These are phyloP conservation scores for Paradendryphiella salina DNA, from an alignment of 2,329 filamentous ascomycete genomes.

Conservation along the genomic window DNA sequence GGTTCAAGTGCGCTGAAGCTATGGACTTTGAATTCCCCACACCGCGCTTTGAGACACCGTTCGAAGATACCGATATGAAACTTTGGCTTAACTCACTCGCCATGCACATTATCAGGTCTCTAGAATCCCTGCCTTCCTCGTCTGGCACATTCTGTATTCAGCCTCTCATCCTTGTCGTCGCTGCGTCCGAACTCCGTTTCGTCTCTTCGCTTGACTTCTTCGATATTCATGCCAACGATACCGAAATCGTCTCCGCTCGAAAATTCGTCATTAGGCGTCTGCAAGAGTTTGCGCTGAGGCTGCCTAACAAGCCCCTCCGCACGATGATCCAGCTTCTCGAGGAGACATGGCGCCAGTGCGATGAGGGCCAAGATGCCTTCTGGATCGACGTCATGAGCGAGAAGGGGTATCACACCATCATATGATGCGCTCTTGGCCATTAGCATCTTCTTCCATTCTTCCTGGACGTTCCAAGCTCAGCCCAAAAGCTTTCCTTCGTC, in stretches of 20 bases:
- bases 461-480: not conserved
- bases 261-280: conserved; percentile 56
- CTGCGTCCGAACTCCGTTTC: conserved; percentile 56
- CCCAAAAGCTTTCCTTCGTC: conserved; percentile 5
- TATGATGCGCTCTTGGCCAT: conserved; percentile 46
- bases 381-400: conserved; percentile 63
- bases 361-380: conserved; percentile 55
- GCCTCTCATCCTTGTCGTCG: conserved; percentile 57
- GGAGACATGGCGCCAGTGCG: conserved; percentile 58
- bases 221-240: conserved; percentile 50
- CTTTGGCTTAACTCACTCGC: conserved; percentile 57
- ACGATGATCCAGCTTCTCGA: conserved; percentile 56
- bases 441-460: conserved; percentile 6
- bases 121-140: conserved; percentile 56
- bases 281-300: conserved; percentile 49
- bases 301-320: conserved; percentile 58
- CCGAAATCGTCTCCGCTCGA: conserved; percentile 50
- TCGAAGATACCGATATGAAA: conserved; percentile 41
- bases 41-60: conserved; percentile 40
- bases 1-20: conserved; percentile 25
- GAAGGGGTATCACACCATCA: conserved; percentile 60
- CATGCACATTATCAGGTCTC: conserved; percentile 54
- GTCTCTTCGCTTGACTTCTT: conserved; percentile 47
- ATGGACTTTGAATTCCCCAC: conserved; percentile 40
- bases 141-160: conserved; percentile 60